Evolutionary conservation across 2,329 filamentous ascomycete genomes (phyloP).

Genomic region (Helminthosporium solani): DNA sequence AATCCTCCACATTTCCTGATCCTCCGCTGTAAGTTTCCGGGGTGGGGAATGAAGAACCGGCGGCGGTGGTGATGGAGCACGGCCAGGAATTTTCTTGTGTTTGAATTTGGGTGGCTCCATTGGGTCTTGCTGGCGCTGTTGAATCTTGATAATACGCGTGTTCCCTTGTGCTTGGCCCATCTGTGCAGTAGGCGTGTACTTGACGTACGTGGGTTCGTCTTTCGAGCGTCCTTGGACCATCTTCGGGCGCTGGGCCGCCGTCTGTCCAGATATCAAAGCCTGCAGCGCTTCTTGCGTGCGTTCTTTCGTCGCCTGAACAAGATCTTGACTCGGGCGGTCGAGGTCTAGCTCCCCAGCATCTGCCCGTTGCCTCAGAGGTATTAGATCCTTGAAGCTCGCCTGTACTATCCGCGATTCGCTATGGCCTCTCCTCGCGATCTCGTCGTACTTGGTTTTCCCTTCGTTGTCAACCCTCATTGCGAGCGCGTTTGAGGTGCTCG

Average conservation of each 20-base stretch:
- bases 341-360: slow-evolving; percentile 90
- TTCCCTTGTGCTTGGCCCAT: slow-evolving; percentile 87
- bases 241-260: slow-evolving; percentile 93
- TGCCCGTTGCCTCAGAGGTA: slow-evolving; percentile 87
- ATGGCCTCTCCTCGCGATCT: slow-evolving; percentile 88
- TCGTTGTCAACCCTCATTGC: slow-evolving; percentile 89
- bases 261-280: slow-evolving; percentile 77
- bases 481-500: slow-evolving; percentile 73
- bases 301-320: slow-evolving; percentile 80
- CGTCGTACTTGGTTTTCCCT: slow-evolving; percentile 94
- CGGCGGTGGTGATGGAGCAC: slow-evolving; percentile 87
- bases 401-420: slow-evolving; percentile 82
- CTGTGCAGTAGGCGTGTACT: slow-evolving; percentile 94
- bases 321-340: slow-evolving; percentile 78
- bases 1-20: slow-evolving; percentile 95
- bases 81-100: slow-evolving; percentile 95
- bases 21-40: slow-evolving; percentile 90
- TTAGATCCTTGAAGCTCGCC: slow-evolving; percentile 94
- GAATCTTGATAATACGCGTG: slow-evolving; percentile 97
- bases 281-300: slow-evolving; percentile 85
- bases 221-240: slow-evolving; percentile 80
- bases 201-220: slow-evolving; percentile 87
- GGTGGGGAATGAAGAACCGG: slow-evolving; percentile 95
- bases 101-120: slow-evolving; percentile 99
- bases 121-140: slow-evolving; percentile 88